These are phyloP conservation scores for Amoebophrya sp. DNA, from an alignment of 169 alveolate genomes.

Conservation along the genomic window DNA sequence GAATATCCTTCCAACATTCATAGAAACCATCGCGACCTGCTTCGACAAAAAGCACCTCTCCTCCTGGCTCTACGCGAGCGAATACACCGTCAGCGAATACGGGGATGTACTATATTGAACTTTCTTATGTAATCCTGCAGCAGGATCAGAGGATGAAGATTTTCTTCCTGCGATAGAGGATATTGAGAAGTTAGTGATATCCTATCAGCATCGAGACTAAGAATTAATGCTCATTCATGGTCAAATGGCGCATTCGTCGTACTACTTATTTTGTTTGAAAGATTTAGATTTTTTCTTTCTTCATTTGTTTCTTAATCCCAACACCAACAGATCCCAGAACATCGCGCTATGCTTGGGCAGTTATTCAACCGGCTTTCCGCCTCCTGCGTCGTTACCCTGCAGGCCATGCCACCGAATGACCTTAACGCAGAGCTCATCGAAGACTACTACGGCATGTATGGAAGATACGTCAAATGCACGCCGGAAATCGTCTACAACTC, in stretches of 20 bases:
- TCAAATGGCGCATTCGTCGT: no score
- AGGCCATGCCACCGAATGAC: not conserved
- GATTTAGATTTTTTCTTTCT: no score
- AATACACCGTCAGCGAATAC: not conserved
- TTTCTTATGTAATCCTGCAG: no score
- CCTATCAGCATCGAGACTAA: no score
- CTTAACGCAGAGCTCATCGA: conserved; percentile 1
- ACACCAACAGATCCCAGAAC: no score
- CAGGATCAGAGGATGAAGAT: no score
- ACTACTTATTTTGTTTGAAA: no score
- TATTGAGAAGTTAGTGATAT: no score
- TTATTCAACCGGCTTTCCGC: not conserved
- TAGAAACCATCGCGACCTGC: not conserved
- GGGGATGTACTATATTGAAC: no score
- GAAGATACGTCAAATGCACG: not conserved
- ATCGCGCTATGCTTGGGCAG: not conserved
- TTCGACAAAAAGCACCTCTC: not conserved
- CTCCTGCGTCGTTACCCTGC: not conserved
- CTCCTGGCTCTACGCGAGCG: not conserved
- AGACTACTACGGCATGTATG: conserved; percentile 21
- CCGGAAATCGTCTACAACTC: not conserved
- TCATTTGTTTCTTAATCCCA: no score
- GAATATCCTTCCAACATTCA: not conserved
- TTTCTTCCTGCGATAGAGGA: no score
- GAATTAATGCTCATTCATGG: no score